Evolutionary conservation across 2,329 filamentous ascomycete genomes (phyloP), one percentile per base, ranked within the genome.

Genomic region (Sporothrix dimorphospora): DNA sequence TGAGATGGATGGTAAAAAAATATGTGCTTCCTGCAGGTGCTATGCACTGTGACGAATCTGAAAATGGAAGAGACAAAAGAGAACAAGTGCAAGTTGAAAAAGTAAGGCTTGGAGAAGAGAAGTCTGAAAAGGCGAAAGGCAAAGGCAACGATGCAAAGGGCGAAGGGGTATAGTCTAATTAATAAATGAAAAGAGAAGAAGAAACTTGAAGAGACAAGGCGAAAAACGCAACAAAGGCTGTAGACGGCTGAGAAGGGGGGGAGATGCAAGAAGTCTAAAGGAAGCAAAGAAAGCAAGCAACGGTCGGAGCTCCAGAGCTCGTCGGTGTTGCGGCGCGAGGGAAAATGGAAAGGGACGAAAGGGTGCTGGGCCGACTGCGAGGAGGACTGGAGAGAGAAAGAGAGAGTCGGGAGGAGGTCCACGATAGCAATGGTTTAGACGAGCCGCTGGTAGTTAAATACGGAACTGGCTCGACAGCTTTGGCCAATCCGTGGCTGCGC

Each of bases 221-320:
- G 40, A 40, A 45, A 34, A 16, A 40, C 11, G 16, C 53, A 57
- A 57, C 53, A 12, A 57, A 27, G 45, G 12, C 45, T 47, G 45
- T 19, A 47, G 9, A 14, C 19, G 45, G 14, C 14, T 47, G 45
- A 47, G 45, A 47, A 47, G 45, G 6, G 45, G 6, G 45, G 27
- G 19, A 57, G 53, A 45, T 42, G 38, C 38, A 40, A 27, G n/a
- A 63, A 65, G 38, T 65, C 38, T 65, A 55, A 73, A n/a, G 66
- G 45, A 61, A 68, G n/a, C n/a, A n/a, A 65, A 69, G 38, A 71
- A 70, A 72, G 19, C 19, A 47, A 38, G 27, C 34, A 71, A 71
- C 66, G 38, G 59, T 61, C 71, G 63, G 71, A 74, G 69, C 74
- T 75, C 74, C 74, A 73, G 74, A 75, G 74, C 72, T 71, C 71